Base-by-base conservation (phyloP, 2,329 filamentous ascomycete species). In the Beauveria pseudobassiana region DNA sequence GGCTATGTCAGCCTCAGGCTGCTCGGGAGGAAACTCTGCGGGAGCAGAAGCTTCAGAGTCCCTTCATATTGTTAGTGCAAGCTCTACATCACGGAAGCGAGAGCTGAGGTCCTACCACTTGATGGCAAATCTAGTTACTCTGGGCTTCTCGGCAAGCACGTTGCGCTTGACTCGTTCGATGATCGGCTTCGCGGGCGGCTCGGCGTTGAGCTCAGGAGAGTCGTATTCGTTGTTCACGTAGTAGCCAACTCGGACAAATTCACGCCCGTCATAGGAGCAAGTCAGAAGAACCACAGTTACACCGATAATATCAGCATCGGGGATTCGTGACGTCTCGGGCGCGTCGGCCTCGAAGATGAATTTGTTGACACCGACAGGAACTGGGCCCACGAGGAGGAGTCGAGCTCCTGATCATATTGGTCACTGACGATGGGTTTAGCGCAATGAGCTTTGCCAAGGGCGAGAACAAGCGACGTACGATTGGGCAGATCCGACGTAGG, bases 201-300 rank as follows among this genome's bases (percentile, higher is more conserved):
- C 93, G 53, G 88, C 87, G 69, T 86, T 89, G 65, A 99, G 83
- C 74, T 96, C 91, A 70, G 96, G 91, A 28, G 90, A 89, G 69
- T 96, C 91, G 75, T 99, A 99, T 76, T 99, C 96, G 71, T 99
- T 99, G 82, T 98, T 99, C 71, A 99, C 95, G 69, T 99, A 99
- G 84, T 99, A 99, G 65, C 95, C 95, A 48, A 99, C 93, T 67
- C 95, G 92, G 45, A 99, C 92, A 70, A 99, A 99, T 76, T 99
- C 95, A 71, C 95, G 87, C 59, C 90, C 89, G 71, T 99, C 95
- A 78, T 99, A 99, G 75, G 91, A 90, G 78, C 95, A 98, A 62
- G 92, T 96, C 67, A 99, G 84, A 61, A 99, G 88, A 69, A 99
- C 92, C 70, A 99, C 95, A 4, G 95, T 99, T 56, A 99, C 96